Evolutionary conservation across 2,329 filamentous ascomycete genomes (phyloP).

Genomic region (Trematosphaeria pertusa): DNA sequence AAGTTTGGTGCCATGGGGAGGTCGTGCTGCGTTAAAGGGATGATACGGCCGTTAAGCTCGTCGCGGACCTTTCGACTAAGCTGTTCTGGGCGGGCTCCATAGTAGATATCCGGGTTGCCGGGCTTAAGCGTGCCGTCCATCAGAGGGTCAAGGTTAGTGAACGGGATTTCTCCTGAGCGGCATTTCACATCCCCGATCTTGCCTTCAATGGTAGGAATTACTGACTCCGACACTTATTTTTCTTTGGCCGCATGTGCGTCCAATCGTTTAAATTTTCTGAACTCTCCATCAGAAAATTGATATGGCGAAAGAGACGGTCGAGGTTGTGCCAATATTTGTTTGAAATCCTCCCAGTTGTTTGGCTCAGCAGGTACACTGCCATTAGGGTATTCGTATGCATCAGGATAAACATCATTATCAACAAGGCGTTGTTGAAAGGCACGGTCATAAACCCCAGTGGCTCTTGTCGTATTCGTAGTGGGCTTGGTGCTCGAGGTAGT

Average conservation of each 20-base stretch:
- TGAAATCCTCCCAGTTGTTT: constrained; percentile 42
- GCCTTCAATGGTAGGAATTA: constrained; percentile 44
- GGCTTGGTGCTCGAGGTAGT: constrained; percentile 17
- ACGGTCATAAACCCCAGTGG: constrained; percentile 38
- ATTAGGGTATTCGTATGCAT: constrained; percentile 29
- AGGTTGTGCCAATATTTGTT: constrained; percentile 29
- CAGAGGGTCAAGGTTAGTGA: constrained; percentile 25
- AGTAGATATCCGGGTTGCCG: constrained; percentile 43
- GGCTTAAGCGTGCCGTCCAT: constrained; percentile 18
- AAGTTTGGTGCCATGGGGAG: constrained; percentile 35
- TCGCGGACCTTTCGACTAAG: constrained; percentile 34
- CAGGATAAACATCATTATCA: constrained; percentile 42
- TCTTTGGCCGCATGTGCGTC: constrained; percentile 43
- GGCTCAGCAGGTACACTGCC: constrained; percentile 31
- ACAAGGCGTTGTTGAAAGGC: constrained; percentile 49
- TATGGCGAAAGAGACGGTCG: constrained; percentile 49
- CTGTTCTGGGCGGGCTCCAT: constrained; percentile 37
- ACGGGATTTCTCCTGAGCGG: constrained; percentile 28
- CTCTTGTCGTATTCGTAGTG: constrained; percentile 30
- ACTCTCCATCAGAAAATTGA: constrained; percentile 38
- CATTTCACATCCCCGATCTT: constrained; percentile 24
- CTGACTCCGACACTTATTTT: constrained; percentile 38
- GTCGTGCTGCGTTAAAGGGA: constrained; percentile 35
- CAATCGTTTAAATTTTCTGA: constrained; percentile 35
- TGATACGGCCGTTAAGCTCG: constrained; percentile 32